These are phyloP conservation scores for Trichoderma oligosporum DNA, from an alignment of 2,329 filamentous ascomycete species.

Conservation along the genomic window DNA sequence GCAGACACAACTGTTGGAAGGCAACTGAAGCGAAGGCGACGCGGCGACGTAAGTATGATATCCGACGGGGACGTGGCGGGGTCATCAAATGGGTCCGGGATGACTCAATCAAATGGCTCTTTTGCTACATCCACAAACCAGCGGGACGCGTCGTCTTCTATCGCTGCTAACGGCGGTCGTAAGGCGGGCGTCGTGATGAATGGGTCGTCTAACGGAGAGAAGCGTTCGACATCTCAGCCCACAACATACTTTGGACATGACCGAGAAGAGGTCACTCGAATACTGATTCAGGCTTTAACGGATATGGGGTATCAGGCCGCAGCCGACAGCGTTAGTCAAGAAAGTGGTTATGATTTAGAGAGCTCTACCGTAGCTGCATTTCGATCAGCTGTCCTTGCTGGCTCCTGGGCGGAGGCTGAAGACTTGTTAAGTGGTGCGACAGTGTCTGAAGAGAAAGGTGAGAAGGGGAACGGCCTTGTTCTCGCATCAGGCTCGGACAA, in stretches of 20 bases:
- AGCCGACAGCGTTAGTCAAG: constrained; percentile 68
- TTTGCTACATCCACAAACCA: constrained; percentile 25
- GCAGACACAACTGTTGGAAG: constrained; percentile 19
- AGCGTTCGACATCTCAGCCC: constrained; percentile 22
- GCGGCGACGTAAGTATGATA: constrained; percentile 56
- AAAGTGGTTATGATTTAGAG: constrained; percentile 87
- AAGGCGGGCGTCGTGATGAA: constrained; percentile 49
- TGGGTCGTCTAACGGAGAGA: constrained; percentile 45
- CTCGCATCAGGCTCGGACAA: constrained; percentile 72
- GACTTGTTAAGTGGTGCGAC: constrained; percentile 62
- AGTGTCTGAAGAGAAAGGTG: constrained; percentile 33
- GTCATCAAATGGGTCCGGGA: constrained; percentile 54
- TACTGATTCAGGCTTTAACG: constrained; percentile 84
- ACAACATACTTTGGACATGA: constrained; percentile 74
- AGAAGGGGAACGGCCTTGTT: constrained; percentile 58
- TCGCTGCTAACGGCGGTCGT: constrained; percentile 43
- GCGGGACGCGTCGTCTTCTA: constrained; percentile 22
- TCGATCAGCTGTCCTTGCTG: constrained; percentile 71
- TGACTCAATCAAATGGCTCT: constrained; percentile 41
- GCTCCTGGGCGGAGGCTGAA: constrained; percentile 84
- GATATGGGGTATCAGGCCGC: constrained; percentile 83
- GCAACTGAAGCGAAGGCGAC: constrained; percentile 53
- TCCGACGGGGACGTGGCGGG: constrained; percentile 50
- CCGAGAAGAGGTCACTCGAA: constrained; percentile 86
- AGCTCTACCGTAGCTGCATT: constrained; percentile 83